Percentiles rank a stretch among this genome's conserved stretches.
Conservation (phyloP, 768 basidiomycete genomes). For the Mycena pura region DNA sequence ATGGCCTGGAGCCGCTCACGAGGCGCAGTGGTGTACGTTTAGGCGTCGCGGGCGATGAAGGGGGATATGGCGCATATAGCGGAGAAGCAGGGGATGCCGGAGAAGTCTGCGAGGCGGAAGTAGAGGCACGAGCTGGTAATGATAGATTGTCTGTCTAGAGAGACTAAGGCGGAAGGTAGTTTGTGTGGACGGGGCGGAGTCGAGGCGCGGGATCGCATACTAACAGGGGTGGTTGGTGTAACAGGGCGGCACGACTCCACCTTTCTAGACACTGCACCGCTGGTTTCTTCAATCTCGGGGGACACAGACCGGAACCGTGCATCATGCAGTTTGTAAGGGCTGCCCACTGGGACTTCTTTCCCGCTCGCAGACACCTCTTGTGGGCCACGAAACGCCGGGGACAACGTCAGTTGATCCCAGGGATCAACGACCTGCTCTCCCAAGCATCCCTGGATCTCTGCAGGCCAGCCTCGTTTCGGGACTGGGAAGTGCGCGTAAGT, state of each 20-base stretch:
- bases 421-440: conserved; percentile 14
- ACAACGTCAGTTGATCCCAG: conserved; percentile 11
- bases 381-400: conserved; percentile 21
- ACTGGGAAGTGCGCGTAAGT: conserved; percentile 48
- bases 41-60: conserved; percentile 46
- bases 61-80: conserved; percentile 28
- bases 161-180: conserved; percentile 35
- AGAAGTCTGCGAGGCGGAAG: conserved; percentile 33
- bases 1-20: conserved; percentile 31
- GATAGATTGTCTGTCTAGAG: too few species aligned
- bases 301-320: conserved; percentile 22
- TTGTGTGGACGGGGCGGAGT: conserved; percentile 48
- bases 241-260: conserved; percentile 26
- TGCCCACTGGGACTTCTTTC: conserved; percentile 8
- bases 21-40: conserved; percentile 32
- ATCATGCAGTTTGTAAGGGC: conserved; percentile 9
- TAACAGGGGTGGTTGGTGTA: conserved; percentile 24
- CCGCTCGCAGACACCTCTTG: background rate
- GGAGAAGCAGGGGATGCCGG: conserved; percentile 34
- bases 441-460: conserved; percentile 44
- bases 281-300: conserved; percentile 15
- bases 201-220: conserved; percentile 20
- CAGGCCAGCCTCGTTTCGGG: conserved; percentile 63
- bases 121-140: too few species aligned
- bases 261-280: background rate